Percentiles rank a stretch among this genome's conserved stretches.
phyloP scores from a whole-genome alignment of 2,329 filamentous ascomycete genomes.

The Alternaria sp. region DNA sequence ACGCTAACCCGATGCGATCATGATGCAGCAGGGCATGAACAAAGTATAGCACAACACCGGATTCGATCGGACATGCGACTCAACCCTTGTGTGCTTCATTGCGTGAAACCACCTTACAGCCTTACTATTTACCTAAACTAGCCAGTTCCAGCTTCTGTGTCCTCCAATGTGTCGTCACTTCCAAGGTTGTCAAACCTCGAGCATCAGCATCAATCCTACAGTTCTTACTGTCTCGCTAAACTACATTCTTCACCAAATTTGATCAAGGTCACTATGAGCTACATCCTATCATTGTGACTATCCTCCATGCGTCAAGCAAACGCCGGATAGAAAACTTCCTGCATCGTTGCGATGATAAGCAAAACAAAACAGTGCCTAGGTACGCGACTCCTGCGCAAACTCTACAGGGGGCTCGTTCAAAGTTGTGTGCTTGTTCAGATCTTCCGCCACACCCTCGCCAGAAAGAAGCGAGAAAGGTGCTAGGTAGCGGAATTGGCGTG shows the following conservation, averaged over 20 bases:
- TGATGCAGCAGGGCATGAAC: neutral
- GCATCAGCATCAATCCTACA: no score
- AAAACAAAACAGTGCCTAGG: constrained; percentile 4
- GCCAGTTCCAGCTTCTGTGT: neutral
- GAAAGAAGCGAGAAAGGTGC: constrained; percentile 7
- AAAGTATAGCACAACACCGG: neutral
- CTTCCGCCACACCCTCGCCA: constrained; percentile 5
- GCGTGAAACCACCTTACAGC: neutral
- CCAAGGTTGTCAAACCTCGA: no score
- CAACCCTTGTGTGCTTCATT: neutral
- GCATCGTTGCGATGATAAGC: constrained; percentile 16
- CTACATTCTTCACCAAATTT: no score
- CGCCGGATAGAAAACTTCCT: constrained; percentile 4
- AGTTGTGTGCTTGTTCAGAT: constrained; percentile 3
- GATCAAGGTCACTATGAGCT: no score
- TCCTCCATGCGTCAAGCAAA: constrained; percentile 23
- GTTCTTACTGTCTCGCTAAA: no score
- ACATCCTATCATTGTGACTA: no score
- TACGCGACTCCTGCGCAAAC: neutral
- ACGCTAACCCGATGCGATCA: constrained; percentile 1
- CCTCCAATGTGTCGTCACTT: no score
- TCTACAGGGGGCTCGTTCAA: constrained; percentile 2
- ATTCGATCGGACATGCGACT: neutral
- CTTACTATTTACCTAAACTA: neutral
- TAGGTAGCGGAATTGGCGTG: constrained; percentile 22